Evolutionary conservation across 805 yeast genomes (phyloP).

Genomic region (Schizosaccharomyces octosporus): DNA sequence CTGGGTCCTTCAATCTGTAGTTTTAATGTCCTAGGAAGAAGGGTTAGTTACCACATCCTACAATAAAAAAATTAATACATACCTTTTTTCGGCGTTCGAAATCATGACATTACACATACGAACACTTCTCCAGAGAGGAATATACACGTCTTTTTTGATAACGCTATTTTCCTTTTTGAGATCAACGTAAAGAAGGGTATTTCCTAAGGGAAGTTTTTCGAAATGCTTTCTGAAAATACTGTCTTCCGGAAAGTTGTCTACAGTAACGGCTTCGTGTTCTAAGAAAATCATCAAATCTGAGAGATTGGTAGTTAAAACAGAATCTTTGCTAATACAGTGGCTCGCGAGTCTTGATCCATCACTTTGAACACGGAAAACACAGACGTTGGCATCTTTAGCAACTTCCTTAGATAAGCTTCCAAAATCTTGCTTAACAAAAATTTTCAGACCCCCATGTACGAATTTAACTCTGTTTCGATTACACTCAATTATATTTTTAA

Average conservation of each 20-base stretch:
- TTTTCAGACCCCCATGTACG: slow-evolving; percentile 74
- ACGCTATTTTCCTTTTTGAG: neutral
- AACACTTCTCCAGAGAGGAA: neutral
- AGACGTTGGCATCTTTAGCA: neutral
- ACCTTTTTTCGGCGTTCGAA: neutral
- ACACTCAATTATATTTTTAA: slow-evolving; percentile 38
- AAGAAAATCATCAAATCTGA: neutral
- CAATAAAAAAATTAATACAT: neutral
- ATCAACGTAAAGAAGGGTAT: neutral
- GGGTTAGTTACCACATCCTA: neutral
- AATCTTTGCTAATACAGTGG: neutral
- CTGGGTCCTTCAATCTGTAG: neutral
- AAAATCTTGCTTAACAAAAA: slow-evolving; percentile 63
- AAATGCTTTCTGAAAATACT: neutral
- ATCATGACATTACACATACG: neutral
- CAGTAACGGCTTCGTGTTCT: neutral
- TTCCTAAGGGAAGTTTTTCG: neutral
- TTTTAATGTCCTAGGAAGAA: neutral
- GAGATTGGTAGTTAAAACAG: neutral
- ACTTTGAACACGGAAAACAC: neutral
- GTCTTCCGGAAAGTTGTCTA: neutral
- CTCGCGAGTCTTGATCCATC: neutral
- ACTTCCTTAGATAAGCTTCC: neutral
- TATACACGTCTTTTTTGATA: neutral
- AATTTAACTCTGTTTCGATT: slow-evolving; percentile 66